A percentile compares a stretch with the other conserved stretches of the same genome.
phyloP scores from a whole-genome alignment of 1,284 basidiomycete genomes.

The Boletus albobrunnescens region DNA sequence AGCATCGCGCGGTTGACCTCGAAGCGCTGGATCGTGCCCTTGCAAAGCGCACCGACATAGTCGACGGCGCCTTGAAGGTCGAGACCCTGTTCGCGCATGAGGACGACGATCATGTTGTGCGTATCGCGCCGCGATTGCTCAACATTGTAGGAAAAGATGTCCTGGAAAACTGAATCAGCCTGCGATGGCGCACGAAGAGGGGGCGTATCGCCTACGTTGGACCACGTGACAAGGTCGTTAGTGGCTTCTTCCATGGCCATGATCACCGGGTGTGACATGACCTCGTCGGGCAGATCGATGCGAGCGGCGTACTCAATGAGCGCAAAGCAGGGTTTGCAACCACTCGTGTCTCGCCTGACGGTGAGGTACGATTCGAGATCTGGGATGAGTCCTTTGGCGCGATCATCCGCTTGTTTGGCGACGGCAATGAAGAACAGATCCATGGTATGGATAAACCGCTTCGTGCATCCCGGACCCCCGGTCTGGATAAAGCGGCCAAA shows the following conservation, averaged over 20 bases:
- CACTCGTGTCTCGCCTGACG: slow-evolving; percentile 52
- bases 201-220: slow-evolving; percentile 43
- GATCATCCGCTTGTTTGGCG: slow-evolving; percentile 48
- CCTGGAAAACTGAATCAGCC: slow-evolving; percentile 34
- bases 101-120: slow-evolving; percentile 57
- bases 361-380: slow-evolving; percentile 58
- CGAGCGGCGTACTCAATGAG: slow-evolving; percentile 54
- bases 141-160: slow-evolving; percentile 60
- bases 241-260: slow-evolving; percentile 48
- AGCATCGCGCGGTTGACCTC: slow-evolving; percentile 39
- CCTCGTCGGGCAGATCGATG: slow-evolving; percentile 54
- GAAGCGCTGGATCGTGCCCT: slow-evolving; percentile 46
- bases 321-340: slow-evolving; percentile 59
- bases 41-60: slow-evolving; percentile 50
- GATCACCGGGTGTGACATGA: slow-evolving; percentile 51
- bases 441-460: slow-evolving; percentile 54
- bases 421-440: slow-evolving; percentile 53
- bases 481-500: slow-evolving; percentile 48
- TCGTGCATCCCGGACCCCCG: slow-evolving; percentile 48
- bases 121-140: slow-evolving; percentile 55
- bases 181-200: neutral
- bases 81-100: slow-evolving; percentile 50
- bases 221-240: slow-evolving; percentile 59
- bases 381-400: slow-evolving; percentile 45
- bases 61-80: slow-evolving; percentile 51